Evolutionary conservation across 2,329 filamentous ascomycete species (phyloP), one percentile per base, ranked within the genome.

Genomic region (Dactylellina drechsleri): DNA sequence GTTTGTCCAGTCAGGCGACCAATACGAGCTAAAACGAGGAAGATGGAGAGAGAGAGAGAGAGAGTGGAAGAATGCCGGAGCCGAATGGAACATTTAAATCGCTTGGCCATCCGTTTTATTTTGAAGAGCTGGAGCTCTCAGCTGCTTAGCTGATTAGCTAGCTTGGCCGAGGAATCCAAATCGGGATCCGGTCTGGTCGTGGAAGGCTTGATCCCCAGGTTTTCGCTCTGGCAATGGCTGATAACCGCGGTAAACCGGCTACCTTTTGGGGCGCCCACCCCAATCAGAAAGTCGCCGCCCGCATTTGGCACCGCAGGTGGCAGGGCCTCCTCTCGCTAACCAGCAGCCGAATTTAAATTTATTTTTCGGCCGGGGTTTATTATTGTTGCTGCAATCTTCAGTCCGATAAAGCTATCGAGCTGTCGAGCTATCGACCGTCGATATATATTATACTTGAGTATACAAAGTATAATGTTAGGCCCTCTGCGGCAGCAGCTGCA

Each of bases 201-300:
- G 45, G 60, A 18, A 62, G 59, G 8, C 26, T 4, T 16, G 13
- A 18, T 59, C 52, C 64, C 64, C 65, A 52, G 62, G 28, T n/a
- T n/a, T 23, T 23, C 1, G 15, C 3, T 52, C 16, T 50, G 23
- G 23, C 23, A 23, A 4, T 23, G n/a, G n/a, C n/a, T n/a, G n/a
- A n/a, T 74, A 66, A 66, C 68, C 68, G 68, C 68, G 68, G 68
- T 66, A 74, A 74, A 74, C 68, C 68, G 68, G 68, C 50, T 74
- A 74, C 59, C 31, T 16, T 15, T 40, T 1, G 43, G 52, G 31
- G 43, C 43, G 13, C 6, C 18, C 57, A 49, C 1, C 3, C 18
- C 57, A 60, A 16, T 60, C 23, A 57, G 31, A 54, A 56, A 52
- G n/a, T 49, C 20, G 10, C 62, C 64, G 64, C 56, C 43, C 43